Base-by-base conservation (phyloP, 495 filamentous ascomycete species). In the Penicillium mononematosum region DNA sequence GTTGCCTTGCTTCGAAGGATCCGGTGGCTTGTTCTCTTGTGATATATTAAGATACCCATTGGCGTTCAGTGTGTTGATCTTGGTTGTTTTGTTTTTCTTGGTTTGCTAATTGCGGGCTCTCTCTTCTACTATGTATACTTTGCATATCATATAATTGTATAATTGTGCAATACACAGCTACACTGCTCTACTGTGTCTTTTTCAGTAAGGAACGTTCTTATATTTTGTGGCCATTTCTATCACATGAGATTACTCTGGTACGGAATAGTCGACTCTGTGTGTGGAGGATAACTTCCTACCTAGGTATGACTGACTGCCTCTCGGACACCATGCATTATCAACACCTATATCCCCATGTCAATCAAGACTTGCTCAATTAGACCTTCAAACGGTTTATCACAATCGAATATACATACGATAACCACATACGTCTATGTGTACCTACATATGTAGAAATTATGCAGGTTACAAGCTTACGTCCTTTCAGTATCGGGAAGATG, bases 11-110 rank as follows among this genome's bases (percentile, higher is more conserved):
- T 34, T 58, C 17, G 42, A 27, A 27, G 20, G 41, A 27, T 57
- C 41, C 20, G 36, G 39, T 11, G 51, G 27, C 39, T 36, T 48
- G 53, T 54, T 54, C 32, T 42, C 34, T 58, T 51, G 25, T 52
- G 51, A 60, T 56, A 19, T 55, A 19, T 55, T 51, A 60, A 61
- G 66, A 69, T 69, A 69, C 66, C 66, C 66, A 68, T 64, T 55
- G 58, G 65, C 63, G 65, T 70, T 66, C 45, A 22, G 44, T 43
- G 55, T 45, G 39, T 64, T 48, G 47, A 25, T 46, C 16, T 34
- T 32, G 25, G 17, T 27, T 46, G 25, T 24, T 46, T 48, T 34
- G 22, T 45, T 20, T 59, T 42, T 12, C 5, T 49, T 14, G 25
- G 53, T 24, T 46, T 17, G 38, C 14, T n/a, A 17, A n/a, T 14